Evolutionary conservation across 352 stramenopile species (phyloP), one percentile per base, ranked within the genome.

Genomic region (Phytophthora melonis): DNA sequence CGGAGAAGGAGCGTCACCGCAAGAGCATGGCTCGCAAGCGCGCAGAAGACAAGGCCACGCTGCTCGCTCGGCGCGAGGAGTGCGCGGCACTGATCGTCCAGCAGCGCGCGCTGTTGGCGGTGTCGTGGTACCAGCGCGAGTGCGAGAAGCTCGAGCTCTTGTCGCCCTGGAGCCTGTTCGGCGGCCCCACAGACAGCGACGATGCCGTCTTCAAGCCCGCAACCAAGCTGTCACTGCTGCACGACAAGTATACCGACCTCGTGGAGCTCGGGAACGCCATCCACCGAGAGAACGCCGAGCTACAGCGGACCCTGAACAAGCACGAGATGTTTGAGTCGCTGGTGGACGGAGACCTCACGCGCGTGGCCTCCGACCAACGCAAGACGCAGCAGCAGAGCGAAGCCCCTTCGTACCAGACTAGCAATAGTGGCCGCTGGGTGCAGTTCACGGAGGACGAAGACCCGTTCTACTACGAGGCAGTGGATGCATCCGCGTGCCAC

Each of bases 391-490:
- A 59, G 25, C 53, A 23, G 25, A 32, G 9, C n/a, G 16, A 58
- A 30, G 3, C 25, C 19, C n/a, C 14, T 27, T 9, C 19, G 7
- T n/a, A 8, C 18, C 27, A 14, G 11, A 41, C 53, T 2, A 23
- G 1, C 30, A 39, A 3, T 3, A 36, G n/a, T 10, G 18, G 10
- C 4, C 50, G 50, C 25, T 76, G 74, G 62, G 59, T 69, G 19
- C 68, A 67, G 30, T 81, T 85, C 61, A 58, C 52, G 19, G 58
- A 60, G 23, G 65, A 82, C 61, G 75, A 82, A 21, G 59, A 67
- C n/a, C 72, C 63, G 27, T 79, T 84, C 66, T 84, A 77, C 71
- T 84, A 70, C 32, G 71, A 74, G 54, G 57, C 68, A 14, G 72
- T 79, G 21, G 50, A 64, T n/a, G 21, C 30, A 0, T n/a, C 21